Conservation (phyloP, 1,284 basidiomycete genomes). For the Pascua guehoae region DNA sequence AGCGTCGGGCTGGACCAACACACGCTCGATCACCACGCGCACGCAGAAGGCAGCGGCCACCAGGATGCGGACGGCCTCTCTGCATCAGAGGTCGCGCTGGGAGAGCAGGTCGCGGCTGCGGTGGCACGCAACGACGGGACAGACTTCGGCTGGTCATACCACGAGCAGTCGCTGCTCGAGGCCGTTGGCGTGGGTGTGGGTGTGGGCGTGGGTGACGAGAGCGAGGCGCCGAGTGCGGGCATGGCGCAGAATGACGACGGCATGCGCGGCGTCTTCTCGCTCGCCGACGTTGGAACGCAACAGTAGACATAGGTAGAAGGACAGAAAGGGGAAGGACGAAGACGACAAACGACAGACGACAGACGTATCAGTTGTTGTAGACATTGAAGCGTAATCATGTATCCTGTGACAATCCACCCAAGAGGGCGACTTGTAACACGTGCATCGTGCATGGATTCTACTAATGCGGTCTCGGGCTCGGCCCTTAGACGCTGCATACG, state of each 20-base stretch:
- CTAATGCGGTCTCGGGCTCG: not conserved
- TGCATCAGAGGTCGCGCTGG: slow-evolving; percentile 8
- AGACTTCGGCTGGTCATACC: slow-evolving; percentile 27
- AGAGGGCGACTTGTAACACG: not conserved
- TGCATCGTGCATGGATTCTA: slow-evolving; percentile 8
- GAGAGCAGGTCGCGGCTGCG: slow-evolving; percentile 16
- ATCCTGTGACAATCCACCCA: not conserved
- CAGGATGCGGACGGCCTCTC: not conserved
- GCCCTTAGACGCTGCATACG: slow-evolving; percentile 9
- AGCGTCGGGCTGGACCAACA: no score
- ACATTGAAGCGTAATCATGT: not conserved
- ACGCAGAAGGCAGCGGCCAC: not conserved
- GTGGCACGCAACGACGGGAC: slow-evolving; percentile 16
- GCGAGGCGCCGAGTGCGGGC: not conserved
- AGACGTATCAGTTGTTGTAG: slow-evolving; percentile 3
- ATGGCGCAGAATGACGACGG: slow-evolving; percentile 6
- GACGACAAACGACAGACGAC: not conserved
- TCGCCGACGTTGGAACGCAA: slow-evolving; percentile 8
- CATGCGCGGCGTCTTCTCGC: slow-evolving; percentile 15
- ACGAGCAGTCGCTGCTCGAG: slow-evolving; percentile 36
- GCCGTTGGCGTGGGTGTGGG: slow-evolving; percentile 21
- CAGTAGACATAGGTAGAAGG: not conserved
- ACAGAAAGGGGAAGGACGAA: no score
- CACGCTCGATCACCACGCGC: not conserved
- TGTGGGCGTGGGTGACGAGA: not conserved